phyloP scores from a whole-genome alignment of 108 stramenopile genomes.

The Pinguiococcus pyrenoidosus region DNA sequence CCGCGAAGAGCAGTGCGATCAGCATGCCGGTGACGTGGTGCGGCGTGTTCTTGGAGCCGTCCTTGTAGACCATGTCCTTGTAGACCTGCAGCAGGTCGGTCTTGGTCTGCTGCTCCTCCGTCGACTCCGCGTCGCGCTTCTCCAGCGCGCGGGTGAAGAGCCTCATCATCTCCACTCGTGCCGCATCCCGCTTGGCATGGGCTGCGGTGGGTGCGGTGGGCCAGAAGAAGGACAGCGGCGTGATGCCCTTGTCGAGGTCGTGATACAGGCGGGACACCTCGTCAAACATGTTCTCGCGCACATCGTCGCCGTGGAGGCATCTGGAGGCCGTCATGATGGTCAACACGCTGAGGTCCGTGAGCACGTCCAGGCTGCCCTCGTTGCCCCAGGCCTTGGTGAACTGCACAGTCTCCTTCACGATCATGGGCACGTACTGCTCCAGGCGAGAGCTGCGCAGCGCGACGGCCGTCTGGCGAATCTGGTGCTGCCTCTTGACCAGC shows the following conservation, averaged over 20 bases:
- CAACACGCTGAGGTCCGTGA: slow-evolving; percentile 70
- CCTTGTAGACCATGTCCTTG: slow-evolving; percentile 96
- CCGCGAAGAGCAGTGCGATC: slow-evolving; percentile 95
- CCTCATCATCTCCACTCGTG: slow-evolving; percentile 59
- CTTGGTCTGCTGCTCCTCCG: slow-evolving; percentile 47
- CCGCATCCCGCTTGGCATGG: slow-evolving; percentile 53
- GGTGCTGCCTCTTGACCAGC: slow-evolving; percentile 78
- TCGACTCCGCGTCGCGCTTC: slow-evolving; percentile 60
- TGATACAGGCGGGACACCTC: slow-evolving; percentile 84
- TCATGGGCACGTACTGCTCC: slow-evolving; percentile 85
- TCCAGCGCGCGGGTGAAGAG: slow-evolving; percentile 81
- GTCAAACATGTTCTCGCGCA: slow-evolving; percentile 82
- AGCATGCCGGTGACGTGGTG: slow-evolving; percentile 91
- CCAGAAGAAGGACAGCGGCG: slow-evolving; percentile 91
- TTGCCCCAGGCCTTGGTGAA: slow-evolving; percentile 58
- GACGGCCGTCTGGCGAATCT: slow-evolving; percentile 88
- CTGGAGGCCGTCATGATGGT: slow-evolving; percentile 91
- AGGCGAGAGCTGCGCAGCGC: slow-evolving; percentile 72
- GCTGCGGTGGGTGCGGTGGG: slow-evolving; percentile 77
- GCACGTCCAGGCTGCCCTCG: slow-evolving; percentile 68
- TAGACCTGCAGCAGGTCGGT: slow-evolving; percentile 89
- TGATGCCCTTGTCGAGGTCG: slow-evolving; percentile 92
- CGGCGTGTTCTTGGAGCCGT: slow-evolving; percentile 68
- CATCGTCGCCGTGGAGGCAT: slow-evolving; percentile 94
- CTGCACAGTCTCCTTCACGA: slow-evolving; percentile 68